phyloP scores from a whole-genome alignment of 768 basidiomycete species.

The Leccinellum luteum region DNA sequence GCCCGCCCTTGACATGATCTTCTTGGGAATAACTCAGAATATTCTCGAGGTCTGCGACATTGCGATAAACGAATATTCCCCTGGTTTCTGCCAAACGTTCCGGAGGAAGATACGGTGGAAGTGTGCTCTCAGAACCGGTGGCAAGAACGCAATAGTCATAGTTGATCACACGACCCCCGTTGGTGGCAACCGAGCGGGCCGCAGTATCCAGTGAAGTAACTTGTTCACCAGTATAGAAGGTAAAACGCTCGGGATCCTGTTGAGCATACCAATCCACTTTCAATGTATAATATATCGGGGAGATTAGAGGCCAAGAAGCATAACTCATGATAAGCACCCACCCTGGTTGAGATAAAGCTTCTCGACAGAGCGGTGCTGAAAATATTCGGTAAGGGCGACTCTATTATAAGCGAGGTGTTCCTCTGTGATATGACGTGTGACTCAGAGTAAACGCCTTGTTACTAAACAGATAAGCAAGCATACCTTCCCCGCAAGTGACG shows the following conservation, averaged over 20 bases:
- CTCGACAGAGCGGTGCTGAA: background rate
- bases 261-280: slow-evolving; percentile 55
- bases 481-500: background rate
- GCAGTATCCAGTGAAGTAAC: slow-evolving; percentile 40
- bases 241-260: slow-evolving; percentile 55
- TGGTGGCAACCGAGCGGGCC: slow-evolving; percentile 45
- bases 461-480: background rate
- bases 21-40: slow-evolving; percentile 59
- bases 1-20: slow-evolving; percentile 37
- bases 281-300: slow-evolving; percentile 22
- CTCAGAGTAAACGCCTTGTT: too few relatives aligned
- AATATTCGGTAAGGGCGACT: background rate
- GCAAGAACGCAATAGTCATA: slow-evolving; percentile 69
- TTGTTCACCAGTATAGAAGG: slow-evolving; percentile 48
- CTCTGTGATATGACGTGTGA: background rate
- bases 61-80: slow-evolving; percentile 73
- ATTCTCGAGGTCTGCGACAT: slow-evolving; percentile 61
- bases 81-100: slow-evolving; percentile 38
- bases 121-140: slow-evolving; percentile 63
- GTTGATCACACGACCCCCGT: slow-evolving; percentile 39
- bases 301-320: background rate
- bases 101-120: slow-evolving; percentile 55
- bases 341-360: slow-evolving; percentile 55
- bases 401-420: background rate
- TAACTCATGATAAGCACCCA: slow-evolving; percentile 1